Conservation (phyloP, 108 stramenopile genomes). For the Nitzschia putrida region DNA sequence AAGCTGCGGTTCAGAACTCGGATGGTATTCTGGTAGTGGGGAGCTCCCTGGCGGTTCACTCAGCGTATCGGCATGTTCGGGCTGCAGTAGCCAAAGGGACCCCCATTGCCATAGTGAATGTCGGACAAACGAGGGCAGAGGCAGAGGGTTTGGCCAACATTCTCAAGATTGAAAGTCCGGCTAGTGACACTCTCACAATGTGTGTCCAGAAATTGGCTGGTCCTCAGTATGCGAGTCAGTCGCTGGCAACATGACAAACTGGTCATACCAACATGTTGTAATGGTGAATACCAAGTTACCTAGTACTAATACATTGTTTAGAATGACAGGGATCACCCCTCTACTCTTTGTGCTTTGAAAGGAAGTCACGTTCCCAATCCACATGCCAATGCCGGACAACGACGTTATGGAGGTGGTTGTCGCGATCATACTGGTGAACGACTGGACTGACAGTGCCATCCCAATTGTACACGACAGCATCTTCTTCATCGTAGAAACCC, state of each 20-base stretch:
- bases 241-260: no score
- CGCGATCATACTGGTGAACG: constrained; percentile 87
- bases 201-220: constrained; percentile 23
- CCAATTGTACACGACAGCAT: constrained; percentile 74
- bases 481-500: constrained; percentile 63
- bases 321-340: neutral
- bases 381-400: constrained; percentile 7
- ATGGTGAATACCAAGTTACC: neutral
- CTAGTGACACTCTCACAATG: constrained; percentile 45
- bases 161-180: constrained; percentile 56
- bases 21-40: constrained; percentile 89
- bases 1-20: constrained; percentile 65
- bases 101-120: constrained; percentile 84
- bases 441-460: constrained; percentile 74
- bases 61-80: constrained; percentile 82
- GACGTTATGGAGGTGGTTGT: constrained; percentile 49
- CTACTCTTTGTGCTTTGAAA: neutral
- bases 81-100: constrained; percentile 57
- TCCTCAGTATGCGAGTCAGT: neutral
- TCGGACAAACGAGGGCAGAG: constrained; percentile 89
- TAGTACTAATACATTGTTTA: neutral
- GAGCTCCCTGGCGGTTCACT: constrained; percentile 83
- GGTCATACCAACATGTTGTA: neutral
- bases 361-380: neutral
- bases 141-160: constrained; percentile 51